These are phyloP conservation scores for Aspergillus conjunctus DNA, from an alignment of 495 filamentous ascomycete genomes.

Conservation along the genomic window DNA sequence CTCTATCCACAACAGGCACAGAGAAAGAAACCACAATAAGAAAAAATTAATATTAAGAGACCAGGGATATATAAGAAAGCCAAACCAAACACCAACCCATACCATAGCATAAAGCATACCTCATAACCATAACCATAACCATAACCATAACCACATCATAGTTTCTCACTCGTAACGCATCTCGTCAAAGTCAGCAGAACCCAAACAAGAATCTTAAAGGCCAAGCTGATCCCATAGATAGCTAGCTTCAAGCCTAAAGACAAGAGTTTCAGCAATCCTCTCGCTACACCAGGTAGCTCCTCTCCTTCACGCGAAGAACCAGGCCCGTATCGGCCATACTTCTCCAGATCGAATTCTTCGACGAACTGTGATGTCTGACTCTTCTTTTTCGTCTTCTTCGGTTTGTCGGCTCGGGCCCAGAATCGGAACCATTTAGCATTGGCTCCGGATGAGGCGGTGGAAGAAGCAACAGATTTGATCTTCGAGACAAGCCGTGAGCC, in stretches of 20 bases:
- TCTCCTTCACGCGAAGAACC: constrained; percentile 40
- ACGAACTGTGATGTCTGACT: constrained; percentile 33
- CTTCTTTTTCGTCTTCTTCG: constrained; percentile 11
- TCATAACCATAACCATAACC: neutral
- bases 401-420: constrained; percentile 2
- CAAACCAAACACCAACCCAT: neutral
- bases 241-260: constrained; percentile 44
- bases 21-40: neutral
- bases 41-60: neutral
- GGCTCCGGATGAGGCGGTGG: neutral
- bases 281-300: constrained; percentile 41
- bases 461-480: constrained; percentile 25
- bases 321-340: constrained; percentile 42
- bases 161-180: constrained; percentile 45
- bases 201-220: constrained; percentile 47
- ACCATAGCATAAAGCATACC: neutral
- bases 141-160: constrained; percentile 27
- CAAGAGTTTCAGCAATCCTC: constrained; percentile 38
- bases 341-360: constrained; percentile 51
- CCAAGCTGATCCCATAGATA: constrained; percentile 36
- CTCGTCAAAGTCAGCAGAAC: constrained; percentile 39
- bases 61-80: neutral
- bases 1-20: neutral
- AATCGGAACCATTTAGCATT: constrained; percentile 1
- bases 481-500: constrained; percentile 37